Evolutionary conservation across 805 yeast species (phyloP).

Genomic region (Ogataea chonburiensis): DNA sequence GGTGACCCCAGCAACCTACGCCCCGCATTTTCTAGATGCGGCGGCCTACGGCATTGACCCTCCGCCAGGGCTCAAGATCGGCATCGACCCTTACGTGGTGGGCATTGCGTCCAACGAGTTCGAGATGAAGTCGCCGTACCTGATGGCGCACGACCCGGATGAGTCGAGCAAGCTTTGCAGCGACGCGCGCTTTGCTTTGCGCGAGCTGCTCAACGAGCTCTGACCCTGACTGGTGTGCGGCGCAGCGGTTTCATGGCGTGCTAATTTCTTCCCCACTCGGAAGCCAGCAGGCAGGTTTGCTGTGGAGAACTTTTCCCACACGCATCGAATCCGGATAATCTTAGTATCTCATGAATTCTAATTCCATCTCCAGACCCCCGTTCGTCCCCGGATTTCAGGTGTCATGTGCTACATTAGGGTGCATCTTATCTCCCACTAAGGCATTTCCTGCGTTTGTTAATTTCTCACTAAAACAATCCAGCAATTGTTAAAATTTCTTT

Average conservation of each 20-base stretch:
- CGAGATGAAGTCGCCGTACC: slow-evolving; percentile 20
- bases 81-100: slow-evolving; percentile 31
- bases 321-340: too few species aligned
- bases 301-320: too few species aligned
- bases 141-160: slow-evolving; percentile 12
- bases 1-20: slow-evolving; percentile 17
- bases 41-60: slow-evolving; percentile 13
- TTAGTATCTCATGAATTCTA: neutral
- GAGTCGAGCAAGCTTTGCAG: slow-evolving; percentile 13
- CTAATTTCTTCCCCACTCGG: too few species aligned
- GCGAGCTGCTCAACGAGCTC: slow-evolving; percentile 26
- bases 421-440: too few species aligned
- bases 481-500: slow-evolving; percentile 1
- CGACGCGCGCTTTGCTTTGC: slow-evolving; percentile 31
- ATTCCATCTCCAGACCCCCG: neutral
- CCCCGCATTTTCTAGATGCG: slow-evolving; percentile 14
- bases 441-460: neutral
- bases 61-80: slow-evolving; percentile 27
- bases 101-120: slow-evolving; percentile 30
- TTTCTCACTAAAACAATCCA: neutral
- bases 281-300: too few species aligned
- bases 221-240: slow-evolving; percentile 6
- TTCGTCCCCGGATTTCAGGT: too few species aligned
- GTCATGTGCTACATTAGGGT: too few species aligned
- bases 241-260: too few species aligned